Evolutionary conservation across 495 filamentous ascomycete genomes (phyloP).

Genomic region (Cercophora samala): DNA sequence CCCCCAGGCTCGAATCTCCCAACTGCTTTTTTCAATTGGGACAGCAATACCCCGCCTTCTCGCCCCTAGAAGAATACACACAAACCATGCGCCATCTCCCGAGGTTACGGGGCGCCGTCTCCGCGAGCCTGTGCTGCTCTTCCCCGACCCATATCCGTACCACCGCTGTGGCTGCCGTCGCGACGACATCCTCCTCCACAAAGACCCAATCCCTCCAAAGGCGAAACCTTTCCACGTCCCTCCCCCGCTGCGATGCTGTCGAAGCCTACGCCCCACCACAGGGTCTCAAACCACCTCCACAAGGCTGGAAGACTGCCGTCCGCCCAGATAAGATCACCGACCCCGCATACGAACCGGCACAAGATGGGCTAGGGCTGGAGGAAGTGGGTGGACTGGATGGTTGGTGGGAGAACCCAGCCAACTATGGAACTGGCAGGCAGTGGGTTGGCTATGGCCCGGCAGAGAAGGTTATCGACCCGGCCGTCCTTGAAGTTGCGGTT

Average conservation of each 20-base stretch:
- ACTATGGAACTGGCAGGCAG: constrained; percentile 38
- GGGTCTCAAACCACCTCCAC: neutral
- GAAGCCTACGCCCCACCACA: constrained; percentile 11
- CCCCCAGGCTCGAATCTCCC: neutral
- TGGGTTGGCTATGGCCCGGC: constrained; percentile 41
- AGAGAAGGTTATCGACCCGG: constrained; percentile 38
- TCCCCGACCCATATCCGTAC: constrained; percentile 21
- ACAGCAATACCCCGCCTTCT: neutral
- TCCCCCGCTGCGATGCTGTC: neutral
- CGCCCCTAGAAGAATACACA: neutral
- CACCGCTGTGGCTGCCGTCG: constrained; percentile 13
- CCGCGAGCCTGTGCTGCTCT: constrained; percentile 26
- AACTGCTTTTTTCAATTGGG: constrained; percentile 13
- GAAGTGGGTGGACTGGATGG: constrained; percentile 51
- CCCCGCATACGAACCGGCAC: constrained; percentile 55
- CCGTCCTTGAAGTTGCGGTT: constrained; percentile 45
- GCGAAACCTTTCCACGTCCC: constrained; percentile 21
- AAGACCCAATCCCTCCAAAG: constrained; percentile 10
- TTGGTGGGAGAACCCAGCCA: constrained; percentile 48
- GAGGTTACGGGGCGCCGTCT: constrained; percentile 27
- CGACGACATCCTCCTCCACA: neutral
- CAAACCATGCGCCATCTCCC: constrained; percentile 31
- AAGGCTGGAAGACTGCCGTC: constrained; percentile 15
- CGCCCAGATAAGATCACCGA: constrained; percentile 32
- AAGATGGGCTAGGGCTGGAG: constrained; percentile 55